Base-by-base conservation (phyloP, 108 stramenopile genomes). In the Skeletonema tropicum region DNA sequence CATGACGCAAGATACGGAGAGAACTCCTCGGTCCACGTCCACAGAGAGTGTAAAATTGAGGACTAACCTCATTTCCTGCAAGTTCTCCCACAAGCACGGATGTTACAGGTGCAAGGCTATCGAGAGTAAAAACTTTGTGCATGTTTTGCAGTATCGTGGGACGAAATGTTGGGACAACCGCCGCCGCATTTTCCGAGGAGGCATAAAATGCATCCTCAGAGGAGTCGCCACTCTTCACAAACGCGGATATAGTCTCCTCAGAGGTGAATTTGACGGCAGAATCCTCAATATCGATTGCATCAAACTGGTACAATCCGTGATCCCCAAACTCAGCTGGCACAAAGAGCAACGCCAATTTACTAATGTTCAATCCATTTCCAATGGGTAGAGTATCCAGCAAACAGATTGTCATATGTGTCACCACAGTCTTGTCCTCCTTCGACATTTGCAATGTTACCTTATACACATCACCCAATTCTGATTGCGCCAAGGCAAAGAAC, bases 401-500 rank as follows among this genome's bases (percentile, higher is more conserved):
- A 23, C 92, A 76, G 19, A 92, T 68, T 13, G 87, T 86, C 58
- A 96, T 81, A 9, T 82, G 87, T 1, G 39, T 55, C 6, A 94
- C 93, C 13, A 66, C 68, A 30, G 80, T 82, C 66, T 82, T 88
- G 46, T 80, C 84, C 9, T 87, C 81, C 45, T 85, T 71, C 42
- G 92, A 77, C 68, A 95, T 14, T 32, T 77, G 80, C 49, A 96
- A 39, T 17, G 90, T 84, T 23, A 98, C 84, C 84, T 98, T 98
- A 91, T 96, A 98, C 15, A 98, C 79, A 86, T 99, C 99, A 6
- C 99, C 98, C 68, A 93, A 75, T 87, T 99, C 99, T 25, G 92
- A 88, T 76, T 99, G 99, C 14, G 94, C 87, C 48, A 99, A 52
- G 25, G 91, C 94, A 90, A 98, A 99, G 77, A 97, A 96, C 62